Percentiles rank a stretch among this genome's conserved stretches.
phyloP scores from a whole-genome alignment of 495 filamentous ascomycete species.

The Jackrogersella multiformis region DNA sequence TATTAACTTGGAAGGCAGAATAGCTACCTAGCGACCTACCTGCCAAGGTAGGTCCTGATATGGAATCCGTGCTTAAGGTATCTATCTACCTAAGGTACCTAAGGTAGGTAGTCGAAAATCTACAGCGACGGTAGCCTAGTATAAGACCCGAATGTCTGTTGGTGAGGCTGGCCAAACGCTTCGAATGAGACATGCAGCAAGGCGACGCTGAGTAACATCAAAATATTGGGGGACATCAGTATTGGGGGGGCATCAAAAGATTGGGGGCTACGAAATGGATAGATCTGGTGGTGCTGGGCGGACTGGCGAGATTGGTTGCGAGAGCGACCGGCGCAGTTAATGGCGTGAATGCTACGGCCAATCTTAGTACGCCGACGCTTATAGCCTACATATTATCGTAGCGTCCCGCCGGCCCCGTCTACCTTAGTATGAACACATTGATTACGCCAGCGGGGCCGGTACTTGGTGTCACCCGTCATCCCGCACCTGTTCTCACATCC shows the following conservation, averaged over 20 bases:
- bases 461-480: slow-evolving; percentile 18
- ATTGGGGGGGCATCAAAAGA: too few relatives aligned
- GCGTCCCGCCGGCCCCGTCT: slow-evolving; percentile 35
- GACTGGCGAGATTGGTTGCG: slow-evolving; percentile 23
- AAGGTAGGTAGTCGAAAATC: slow-evolving; percentile 6
- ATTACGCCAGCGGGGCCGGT: slow-evolving; percentile 18
- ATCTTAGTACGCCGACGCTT: slow-evolving; percentile 12
- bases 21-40: too few relatives aligned
- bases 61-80: slow-evolving; percentile 3
- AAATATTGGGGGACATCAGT: slow-evolving; percentile 23
- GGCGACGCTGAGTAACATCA: too few relatives aligned
- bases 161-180: slow-evolving; percentile 30
- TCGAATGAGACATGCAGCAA: slow-evolving; percentile 19
- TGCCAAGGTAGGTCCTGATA: slow-evolving; percentile 3
- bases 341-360: slow-evolving; percentile 19
- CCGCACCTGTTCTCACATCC: slow-evolving; percentile 5
- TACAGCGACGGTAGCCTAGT: background rate
- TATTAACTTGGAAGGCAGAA: too few relatives aligned
- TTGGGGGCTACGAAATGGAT: slow-evolving; percentile 25
- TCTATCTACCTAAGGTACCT: too few relatives aligned
- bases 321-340: background rate
- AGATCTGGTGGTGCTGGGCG: slow-evolving; percentile 29
- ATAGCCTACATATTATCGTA: slow-evolving; percentile 34
- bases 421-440: background rate
- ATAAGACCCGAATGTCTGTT: slow-evolving; percentile 7